Evolutionary conservation across 371 early-diverging fungal species (phyloP), one percentile per base, ranked within the genome.

Genomic region (Fennellomyces sp.): DNA sequence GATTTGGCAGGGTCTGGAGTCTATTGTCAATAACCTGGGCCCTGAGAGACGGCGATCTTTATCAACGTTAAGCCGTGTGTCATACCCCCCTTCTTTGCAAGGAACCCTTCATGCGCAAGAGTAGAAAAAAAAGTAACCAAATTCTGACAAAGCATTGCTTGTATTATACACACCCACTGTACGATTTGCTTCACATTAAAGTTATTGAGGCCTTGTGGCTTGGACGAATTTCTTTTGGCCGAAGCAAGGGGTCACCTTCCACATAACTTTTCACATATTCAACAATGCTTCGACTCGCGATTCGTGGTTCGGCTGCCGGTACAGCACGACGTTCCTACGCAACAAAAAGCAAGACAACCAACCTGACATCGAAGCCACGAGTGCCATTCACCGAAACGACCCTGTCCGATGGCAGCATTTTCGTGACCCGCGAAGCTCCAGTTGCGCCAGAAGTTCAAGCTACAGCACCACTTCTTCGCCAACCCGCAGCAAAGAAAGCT

Each of bases 331-430:
- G 80, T 39, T 61, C 61, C 36, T 79, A 79, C 69, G 76, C 80
- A 5, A 76, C 80, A 41, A 79, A 79, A 52, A 73, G 72, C 50
- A 75, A 76, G 59, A 70, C 72, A 12, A 66, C 75, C 60, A 79
- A 79, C 60, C 51, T 73, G 30, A 72, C 69, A 47, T 66, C 58
- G 54, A 76, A 64, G 28, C 53, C 74, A 11, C 69, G 65, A 53
- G 74, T 79, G 1, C 80, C 80, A 29, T 52, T 70, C n/a, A 61
- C 65, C 36, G 61, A 76, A 56, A 60, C 64, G 15, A 35, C 42
- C 0, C 52, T 82, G 41, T 28, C 66, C 31, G 75, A 80, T 50
- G 81, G 78, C 35, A 67, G 57, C 33, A 50, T 65, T 19, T 68
- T 82, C 19, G 64, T 80, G 38, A 66, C 68, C 42, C 74, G 78